These are phyloP conservation scores for Malus sieversii DNA, from an alignment of 306 rosid genomes.

Conservation along the genomic window DNA sequence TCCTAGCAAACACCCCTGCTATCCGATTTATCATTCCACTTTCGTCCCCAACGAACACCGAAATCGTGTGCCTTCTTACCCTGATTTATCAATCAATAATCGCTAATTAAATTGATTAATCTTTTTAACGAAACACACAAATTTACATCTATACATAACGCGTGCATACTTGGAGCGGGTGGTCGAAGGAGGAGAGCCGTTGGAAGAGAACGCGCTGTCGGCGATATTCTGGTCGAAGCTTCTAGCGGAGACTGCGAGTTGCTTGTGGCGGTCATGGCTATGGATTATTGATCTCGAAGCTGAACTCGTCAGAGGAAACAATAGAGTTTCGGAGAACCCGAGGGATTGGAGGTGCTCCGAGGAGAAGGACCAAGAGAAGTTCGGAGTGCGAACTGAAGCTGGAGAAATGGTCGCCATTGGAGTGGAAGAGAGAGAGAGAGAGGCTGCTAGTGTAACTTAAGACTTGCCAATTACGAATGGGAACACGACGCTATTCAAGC, in stretches of 20 bases:
- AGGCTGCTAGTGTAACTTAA: neutral
- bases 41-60: conserved; percentile 83
- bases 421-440: neutral
- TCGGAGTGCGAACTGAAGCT: neutral
- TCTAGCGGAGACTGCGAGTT: conserved; percentile 30
- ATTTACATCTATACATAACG: too few relatives aligned
- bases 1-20: conserved; percentile 70
- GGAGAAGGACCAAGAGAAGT: neutral
- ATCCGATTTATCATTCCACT: conserved; percentile 84
- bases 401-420: conserved; percentile 2
- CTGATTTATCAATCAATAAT: conserved; percentile 12
- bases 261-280: conserved; percentile 14
- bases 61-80: conserved; percentile 64
- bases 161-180: conserved; percentile 32
- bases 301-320: neutral
- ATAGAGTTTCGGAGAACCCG: neutral
- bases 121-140: neutral
- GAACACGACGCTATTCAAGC: neutral
- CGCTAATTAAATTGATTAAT: neutral
- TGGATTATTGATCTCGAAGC: conserved; percentile 9
- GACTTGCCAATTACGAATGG: neutral
- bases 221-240: conserved; percentile 8
- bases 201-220: conserved; percentile 15
- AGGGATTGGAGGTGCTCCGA: neutral
- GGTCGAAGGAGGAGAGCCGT: conserved; percentile 25